Evolutionary conservation across 2,329 filamentous ascomycete species (phyloP), one percentile per base, ranked within the genome.

Genomic region (Colletotrichum sp.): DNA sequence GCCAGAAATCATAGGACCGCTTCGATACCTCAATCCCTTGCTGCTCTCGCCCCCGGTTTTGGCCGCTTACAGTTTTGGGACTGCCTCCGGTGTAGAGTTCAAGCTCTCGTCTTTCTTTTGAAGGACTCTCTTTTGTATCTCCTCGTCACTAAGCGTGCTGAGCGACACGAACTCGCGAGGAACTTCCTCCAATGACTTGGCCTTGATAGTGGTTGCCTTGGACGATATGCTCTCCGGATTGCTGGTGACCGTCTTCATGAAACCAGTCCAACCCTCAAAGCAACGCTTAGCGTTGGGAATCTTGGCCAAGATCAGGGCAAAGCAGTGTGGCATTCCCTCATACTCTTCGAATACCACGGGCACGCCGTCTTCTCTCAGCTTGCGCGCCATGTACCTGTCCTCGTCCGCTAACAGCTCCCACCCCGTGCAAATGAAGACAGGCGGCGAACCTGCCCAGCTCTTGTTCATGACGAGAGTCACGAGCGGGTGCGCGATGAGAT

Each of bases 291-390:
- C 85, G 34, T 84, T 87, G 2, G 86, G 81, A 3, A 88, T 81
- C 6, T 84, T 83, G 3, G 87, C 83, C 71, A 95, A 84, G 2
- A 95, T 78, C 77, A 92, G 80, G 1, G 89, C 91, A 81, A 95
- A 96, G 79, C 91, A 92, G 84, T 96, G 95, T 70, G 95, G 94
- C 95, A 96, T 96, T 5, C 92, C 93, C 82, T 96, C 93, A 81
- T 92, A 97, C 84, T 95, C 91, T 81, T 95, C 91, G 80, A 92
- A 94, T 5, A 91, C 87, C 0, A 96, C 90, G 0, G 80, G 81
- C 1, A 93, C 93, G 7, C 90, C 92, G 62, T 94, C 90, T 9
- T 80, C 78, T 18, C 87, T 86, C 13, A 94, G 86, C 52, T 89
- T 88, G 55, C 86, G 84, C 0, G 92, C 93, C 3, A 95, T 81